Evolutionary conservation across 768 basidiomycete species (phyloP), one percentile per base, ranked within the genome.

Genomic region (Tephrocybe rancida): DNA sequence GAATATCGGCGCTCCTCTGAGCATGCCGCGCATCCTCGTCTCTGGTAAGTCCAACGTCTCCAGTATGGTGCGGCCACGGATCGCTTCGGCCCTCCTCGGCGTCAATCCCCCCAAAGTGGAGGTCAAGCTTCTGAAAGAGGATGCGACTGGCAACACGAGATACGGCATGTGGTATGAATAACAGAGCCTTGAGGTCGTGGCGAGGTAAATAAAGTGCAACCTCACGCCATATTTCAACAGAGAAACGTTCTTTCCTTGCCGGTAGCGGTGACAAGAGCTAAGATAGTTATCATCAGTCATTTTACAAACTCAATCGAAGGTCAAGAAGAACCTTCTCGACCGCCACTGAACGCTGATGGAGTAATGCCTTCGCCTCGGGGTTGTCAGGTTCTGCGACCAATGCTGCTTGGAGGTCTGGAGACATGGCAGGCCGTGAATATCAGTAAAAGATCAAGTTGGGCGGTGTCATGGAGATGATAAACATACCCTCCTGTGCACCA

Each of bases 141-240:
- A 86, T 68, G 61, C 87, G 84, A 55, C 84, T 82, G 3, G 88
- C 86, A 44, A 89, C 81, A 34, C 83, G 80, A 2, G 87, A 88
- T 30, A 88, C 72, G 16, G 76, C 77, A 57, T 88, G 85, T 0
- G 87, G 86, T 3, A 90, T 78, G 46, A 81, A 78, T 1, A 89
- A 72, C 0, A 88, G 70, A 0, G 83, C 77, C 61, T 82, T 85
- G 46, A 89, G 80, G 64, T 90, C 88, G 9, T 78, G 78, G 18
- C 80, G 76, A 0, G 86, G 83, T 5, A 90, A 76, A 60, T 76
- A 84, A 5, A 76, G 68, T 0, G 82, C 86, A 34, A 90, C 83
- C 63, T 88, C 82, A 30, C 83, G 74, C 88, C 88, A 90, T 47
- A 89, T 81, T 68, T 90, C 88, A 5, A 74, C 73, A 3, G 87